Evolutionary conservation across 352 stramenopile genomes (phyloP), one percentile per base, ranked within the genome.

Genomic region (Thraustochytrium sp.): DNA sequence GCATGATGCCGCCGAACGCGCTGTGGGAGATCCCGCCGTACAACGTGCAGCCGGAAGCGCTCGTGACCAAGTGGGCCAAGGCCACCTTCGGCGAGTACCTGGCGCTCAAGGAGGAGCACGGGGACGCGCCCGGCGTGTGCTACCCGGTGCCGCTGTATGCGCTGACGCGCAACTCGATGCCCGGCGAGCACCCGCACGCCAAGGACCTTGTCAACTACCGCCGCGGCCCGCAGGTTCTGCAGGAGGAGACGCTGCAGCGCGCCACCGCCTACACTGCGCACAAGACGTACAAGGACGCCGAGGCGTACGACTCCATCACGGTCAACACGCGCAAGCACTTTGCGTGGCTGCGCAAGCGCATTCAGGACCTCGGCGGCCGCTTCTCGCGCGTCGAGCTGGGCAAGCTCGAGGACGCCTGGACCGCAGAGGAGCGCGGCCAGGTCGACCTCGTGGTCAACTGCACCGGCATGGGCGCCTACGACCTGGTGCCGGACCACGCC

Each of bases 71-170:
- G 59, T 72, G 59, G 59, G 59, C 59, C 59, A 72, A 72, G 59
- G 59, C 59, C 40, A 72, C 59, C 59, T 72, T 72, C 31, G 59
- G 59, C 40, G 59, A 72, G 40, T 72, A 72, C 59, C 59, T 72
- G 34, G 21, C 59, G 36, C 21, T 72, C 13, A 11, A 26, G 13
- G 59, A 44, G 21, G 46, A 18, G 11, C 46, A 34, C 31, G 59
- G 59, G 13, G 59, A 72, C 13, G 59, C 42, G 8, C 13, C 36
- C 18, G 59, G 59, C 40, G 59, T 72, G 36, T 72, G 59, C 59
- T 72, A 72, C 59, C 59, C 59, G 59, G 59, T 72, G 34, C 59
- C 59, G 9, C 59, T 72, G 34, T 72, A 72, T 31, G 59, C 59
- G 59, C 59, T 72, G 36, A 72, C 59, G 9, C 59, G 59, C 40